phyloP scores from a whole-genome alignment of 139 green algal genomes.

The Tetradesmus obliquus region DNA sequence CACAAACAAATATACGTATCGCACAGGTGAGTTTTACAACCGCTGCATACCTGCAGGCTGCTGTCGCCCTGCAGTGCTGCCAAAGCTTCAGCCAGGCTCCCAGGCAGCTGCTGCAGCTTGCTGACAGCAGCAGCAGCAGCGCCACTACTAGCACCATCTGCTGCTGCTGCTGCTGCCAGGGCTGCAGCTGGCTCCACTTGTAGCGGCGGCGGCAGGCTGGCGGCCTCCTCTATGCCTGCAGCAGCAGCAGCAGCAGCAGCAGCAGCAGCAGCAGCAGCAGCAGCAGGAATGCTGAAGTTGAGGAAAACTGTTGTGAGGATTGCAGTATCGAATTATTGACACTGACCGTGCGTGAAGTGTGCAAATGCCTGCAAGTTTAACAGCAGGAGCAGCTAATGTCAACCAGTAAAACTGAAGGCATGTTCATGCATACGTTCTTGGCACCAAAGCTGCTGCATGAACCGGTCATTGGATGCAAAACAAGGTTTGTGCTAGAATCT shows the following conservation, averaged over 20 bases:
- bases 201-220: constrained; percentile 46
- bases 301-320: neutral
- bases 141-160: neutral
- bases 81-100: neutral
- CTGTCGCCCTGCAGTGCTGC: neutral
- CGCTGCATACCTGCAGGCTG: neutral
- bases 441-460: neutral
- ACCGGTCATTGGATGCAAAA: neutral
- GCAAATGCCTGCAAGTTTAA: neutral
- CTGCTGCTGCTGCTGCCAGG: neutral
- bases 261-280: neutral
- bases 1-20: neutral
- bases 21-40: neutral
- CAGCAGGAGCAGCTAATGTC: too few relatives aligned
- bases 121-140: neutral
- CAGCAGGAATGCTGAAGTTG: neutral
- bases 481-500: neutral
- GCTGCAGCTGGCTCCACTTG: constrained; percentile 40
- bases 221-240: constrained; percentile 42
- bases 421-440: neutral
- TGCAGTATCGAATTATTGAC: too few relatives aligned
- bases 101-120: neutral
- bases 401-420: neutral
- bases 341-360: neutral
- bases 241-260: neutral